Evolutionary conservation across 2,329 filamentous ascomycete species (phyloP), one percentile per base, ranked within the genome.

Genomic region (Fusarium austroafricanum): DNA sequence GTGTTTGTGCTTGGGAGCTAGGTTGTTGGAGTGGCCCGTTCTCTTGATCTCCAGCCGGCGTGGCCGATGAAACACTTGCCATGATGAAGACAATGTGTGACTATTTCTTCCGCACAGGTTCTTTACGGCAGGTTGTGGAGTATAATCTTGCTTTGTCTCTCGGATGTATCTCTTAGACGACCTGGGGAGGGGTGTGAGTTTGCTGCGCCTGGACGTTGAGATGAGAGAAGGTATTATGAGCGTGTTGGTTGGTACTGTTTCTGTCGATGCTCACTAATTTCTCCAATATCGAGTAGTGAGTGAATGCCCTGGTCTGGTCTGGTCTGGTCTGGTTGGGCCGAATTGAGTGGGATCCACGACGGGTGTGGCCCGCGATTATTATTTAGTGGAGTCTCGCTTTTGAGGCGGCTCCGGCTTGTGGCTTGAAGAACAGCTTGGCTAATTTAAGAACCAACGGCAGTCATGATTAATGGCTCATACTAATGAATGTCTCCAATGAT

Each of bases 41-140:
- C 52, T 55, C 55, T 54, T 65, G 62, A 59, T 56, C 44, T 38
- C 52, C 62, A 67, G 47, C 52, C 71, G 71, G 71, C 46, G 68
- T 65, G 61, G 61, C 64, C 61, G 71, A 70, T 58, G 71, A 72
- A 72, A 47, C 60, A 71, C 65, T 73, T 55, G 71, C 59, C 71
- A 73, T 73, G 62, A 57, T 61, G 55, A 53, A 21, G 54, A 57
- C 11, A 15, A 40, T 23, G 23, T 29, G 33, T 15, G 50, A 28
- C 33, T 14, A 18, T 57, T 33, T 33, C 14, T 33, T 63, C 38
- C 21, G 57, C 62, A 37, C 50, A 31, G 50, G 38, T 44, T 56
- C 38, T 35, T 31, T 33, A 21, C 33, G 61, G 23, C n/a, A 23
- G 28, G 17, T 37, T 59, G 59, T 62, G 59, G 59, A 45, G 21